Conservation (phyloP, 371 early-diverging fungal genomes). For the Mortierella sp. region DNA sequence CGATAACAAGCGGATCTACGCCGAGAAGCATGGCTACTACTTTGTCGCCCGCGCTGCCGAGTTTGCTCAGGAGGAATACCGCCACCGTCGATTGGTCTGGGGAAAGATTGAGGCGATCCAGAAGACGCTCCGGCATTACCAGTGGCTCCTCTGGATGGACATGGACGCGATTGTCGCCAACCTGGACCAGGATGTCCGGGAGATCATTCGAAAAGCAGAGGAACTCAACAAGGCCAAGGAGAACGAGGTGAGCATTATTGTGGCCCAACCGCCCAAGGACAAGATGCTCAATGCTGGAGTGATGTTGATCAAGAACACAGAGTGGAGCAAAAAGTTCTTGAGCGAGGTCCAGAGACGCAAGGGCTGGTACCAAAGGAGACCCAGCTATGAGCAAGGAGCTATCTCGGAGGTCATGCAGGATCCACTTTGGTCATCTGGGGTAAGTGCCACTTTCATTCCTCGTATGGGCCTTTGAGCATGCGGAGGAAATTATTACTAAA, state of each 20-base stretch:
- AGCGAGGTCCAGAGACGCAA: conserved; percentile 63
- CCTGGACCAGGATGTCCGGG: conserved; percentile 59
- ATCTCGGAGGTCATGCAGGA: conserved; percentile 71
- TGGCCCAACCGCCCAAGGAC: conserved; percentile 62
- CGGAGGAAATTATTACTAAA: not conserved
- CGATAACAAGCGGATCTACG: conserved; percentile 71
- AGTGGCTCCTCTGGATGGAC: conserved; percentile 79
- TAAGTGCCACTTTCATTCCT: conserved; percentile 16
- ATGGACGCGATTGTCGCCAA: conserved; percentile 76
- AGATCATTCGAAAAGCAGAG: conserved; percentile 52
- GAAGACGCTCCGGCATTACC: conserved; percentile 72
- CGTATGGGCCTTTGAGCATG: not conserved
- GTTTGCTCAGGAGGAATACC: conserved; percentile 70
- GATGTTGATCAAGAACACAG: conserved; percentile 72
- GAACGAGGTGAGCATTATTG: conserved; percentile 62
- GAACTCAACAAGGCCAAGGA: conserved; percentile 50
- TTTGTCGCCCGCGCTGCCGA: conserved; percentile 72
- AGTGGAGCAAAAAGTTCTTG: conserved; percentile 68
- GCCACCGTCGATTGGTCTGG: conserved; percentile 68
- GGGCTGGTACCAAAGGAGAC: conserved; percentile 60
- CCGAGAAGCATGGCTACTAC: conserved; percentile 67
- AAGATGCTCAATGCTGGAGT: conserved; percentile 74
- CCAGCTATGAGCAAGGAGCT: conserved; percentile 72
- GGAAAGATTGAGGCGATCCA: conserved; percentile 75
- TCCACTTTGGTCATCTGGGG: conserved; percentile 48